phyloP scores from a whole-genome alignment of 495 filamentous ascomycete species.

The Cudoniella acicularis region DNA sequence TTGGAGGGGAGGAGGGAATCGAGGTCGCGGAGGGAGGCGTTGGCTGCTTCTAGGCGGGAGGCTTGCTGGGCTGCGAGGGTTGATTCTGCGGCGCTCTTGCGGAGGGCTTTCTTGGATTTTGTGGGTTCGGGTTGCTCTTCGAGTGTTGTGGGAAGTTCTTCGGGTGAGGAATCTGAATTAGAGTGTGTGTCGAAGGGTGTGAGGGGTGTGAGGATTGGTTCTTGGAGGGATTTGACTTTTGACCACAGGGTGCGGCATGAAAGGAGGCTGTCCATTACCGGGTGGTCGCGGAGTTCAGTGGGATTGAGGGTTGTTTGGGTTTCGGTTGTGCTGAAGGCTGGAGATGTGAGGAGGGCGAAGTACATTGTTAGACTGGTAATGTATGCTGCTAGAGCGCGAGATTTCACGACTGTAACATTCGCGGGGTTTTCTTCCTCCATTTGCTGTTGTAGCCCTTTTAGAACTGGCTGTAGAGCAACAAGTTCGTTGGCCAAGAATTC shows the following conservation, averaged over 20 bases:
- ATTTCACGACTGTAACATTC: constrained; percentile 56
- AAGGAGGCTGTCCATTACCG: constrained; percentile 80
- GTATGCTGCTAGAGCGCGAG: constrained; percentile 75
- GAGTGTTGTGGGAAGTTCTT: constrained; percentile 29
- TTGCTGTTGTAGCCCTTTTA: constrained; percentile 51
- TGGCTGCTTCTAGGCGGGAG: constrained; percentile 10
- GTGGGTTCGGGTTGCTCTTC: background rate
- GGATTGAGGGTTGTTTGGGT: constrained; percentile 56
- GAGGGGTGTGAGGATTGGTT: constrained; percentile 9
- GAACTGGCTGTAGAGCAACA: constrained; percentile 60
- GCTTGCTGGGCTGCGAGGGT: background rate
- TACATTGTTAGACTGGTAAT: constrained; percentile 86
- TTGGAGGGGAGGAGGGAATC: constrained; percentile 26
- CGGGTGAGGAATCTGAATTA: constrained; percentile 2
- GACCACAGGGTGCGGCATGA: constrained; percentile 79
- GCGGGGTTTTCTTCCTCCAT: constrained; percentile 44
- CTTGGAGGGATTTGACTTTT: constrained; percentile 59
- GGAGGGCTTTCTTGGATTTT: constrained; percentile 8
- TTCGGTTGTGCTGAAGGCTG: constrained; percentile 43
- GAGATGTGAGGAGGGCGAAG: constrained; percentile 82
- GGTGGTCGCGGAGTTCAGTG: constrained; percentile 75
- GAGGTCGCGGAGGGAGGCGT: constrained; percentile 38
- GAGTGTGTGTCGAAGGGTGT: constrained; percentile 23
- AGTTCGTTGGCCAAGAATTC: constrained; percentile 80
- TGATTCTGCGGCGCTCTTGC: background rate